Evolutionary conservation across 768 basidiomycete genomes (phyloP).

Genomic region (Termitomyces sp.): DNA sequence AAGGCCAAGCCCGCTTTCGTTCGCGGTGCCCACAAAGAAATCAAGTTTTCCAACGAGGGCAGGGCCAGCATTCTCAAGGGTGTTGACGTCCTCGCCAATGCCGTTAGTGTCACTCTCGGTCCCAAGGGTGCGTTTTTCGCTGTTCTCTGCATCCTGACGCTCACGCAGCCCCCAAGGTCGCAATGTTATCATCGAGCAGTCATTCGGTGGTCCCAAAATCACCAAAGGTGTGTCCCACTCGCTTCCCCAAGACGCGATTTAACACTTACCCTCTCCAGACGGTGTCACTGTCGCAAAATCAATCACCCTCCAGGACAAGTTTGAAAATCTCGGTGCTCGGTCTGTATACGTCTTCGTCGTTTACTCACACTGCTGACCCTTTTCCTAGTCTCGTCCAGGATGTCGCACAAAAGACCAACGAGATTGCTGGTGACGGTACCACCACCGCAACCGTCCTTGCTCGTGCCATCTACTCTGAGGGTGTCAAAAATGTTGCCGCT

Average conservation of each 20-base stretch:
- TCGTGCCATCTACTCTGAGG: constrained; percentile 96
- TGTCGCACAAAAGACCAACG: constrained; percentile 95
- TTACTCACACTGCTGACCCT: background rate
- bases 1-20: constrained; percentile 49
- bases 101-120: constrained; percentile 93
- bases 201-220: constrained; percentile 87
- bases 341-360: constrained; percentile 31
- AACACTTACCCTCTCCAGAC: constrained; percentile 41
- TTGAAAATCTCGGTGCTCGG: constrained; percentile 98
- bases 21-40: constrained; percentile 90
- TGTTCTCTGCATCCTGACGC: background rate
- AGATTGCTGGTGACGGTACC: constrained; percentile 95
- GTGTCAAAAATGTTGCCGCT: constrained; percentile 98
- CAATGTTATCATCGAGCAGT: constrained; percentile 98
- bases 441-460: constrained; percentile 97
- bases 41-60: constrained; percentile 95
- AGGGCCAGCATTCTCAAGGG: constrained; percentile 91
- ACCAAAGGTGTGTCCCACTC: constrained; percentile 69
- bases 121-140: constrained; percentile 67
- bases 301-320: constrained; percentile 93
- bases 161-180: constrained; percentile 48
- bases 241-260: background rate
- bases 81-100: constrained; percentile 95
- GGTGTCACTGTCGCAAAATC: constrained; percentile 98
- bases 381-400: constrained; percentile 84